Evolutionary conservation across 495 filamentous ascomycete genomes (phyloP).

Genomic region (Aspergillus ostianus): DNA sequence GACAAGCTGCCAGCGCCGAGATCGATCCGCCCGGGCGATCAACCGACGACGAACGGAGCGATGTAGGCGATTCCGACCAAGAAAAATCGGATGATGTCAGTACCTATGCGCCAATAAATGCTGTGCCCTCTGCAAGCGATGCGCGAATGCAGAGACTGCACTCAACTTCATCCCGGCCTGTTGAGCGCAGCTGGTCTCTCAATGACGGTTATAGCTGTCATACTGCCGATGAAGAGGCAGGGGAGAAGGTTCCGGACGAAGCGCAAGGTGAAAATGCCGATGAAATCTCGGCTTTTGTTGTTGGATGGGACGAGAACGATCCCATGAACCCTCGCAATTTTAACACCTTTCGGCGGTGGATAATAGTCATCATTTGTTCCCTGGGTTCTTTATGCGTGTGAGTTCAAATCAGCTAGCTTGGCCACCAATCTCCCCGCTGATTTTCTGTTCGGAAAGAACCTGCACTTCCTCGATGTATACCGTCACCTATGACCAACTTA

Average conservation of each 20-base stretch:
- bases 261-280: conserved; percentile 15
- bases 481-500: conserved; percentile 79
- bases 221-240: conserved; percentile 33
- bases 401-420: conserved; percentile 33
- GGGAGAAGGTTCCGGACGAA: conserved; percentile 15
- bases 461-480: conserved; percentile 90
- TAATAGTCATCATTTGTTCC: conserved; percentile 70
- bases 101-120: conserved; percentile 30
- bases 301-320: conserved; percentile 73
- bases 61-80: conserved; percentile 12
- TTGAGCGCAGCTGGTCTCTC: conserved; percentile 52
- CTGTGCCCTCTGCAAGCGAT: conserved; percentile 14
- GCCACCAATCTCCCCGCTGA: conserved; percentile 3
- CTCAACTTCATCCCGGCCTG: conserved; percentile 23
- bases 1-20: conserved; percentile 9
- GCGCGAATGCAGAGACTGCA: conserved; percentile 23
- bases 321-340: conserved; percentile 70
- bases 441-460: conserved; percentile 54
- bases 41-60: conserved; percentile 14
- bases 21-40: conserved; percentile 10
- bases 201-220: conserved; percentile 60
- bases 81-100: conserved; percentile 15
- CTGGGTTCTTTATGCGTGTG: conserved; percentile 80
- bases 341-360: conserved; percentile 68
- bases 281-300: conserved; percentile 49